Evolutionary conservation across 106 monocot species (phyloP), one percentile per base, ranked within the genome.

Genomic region (Ottelia alismoides): DNA sequence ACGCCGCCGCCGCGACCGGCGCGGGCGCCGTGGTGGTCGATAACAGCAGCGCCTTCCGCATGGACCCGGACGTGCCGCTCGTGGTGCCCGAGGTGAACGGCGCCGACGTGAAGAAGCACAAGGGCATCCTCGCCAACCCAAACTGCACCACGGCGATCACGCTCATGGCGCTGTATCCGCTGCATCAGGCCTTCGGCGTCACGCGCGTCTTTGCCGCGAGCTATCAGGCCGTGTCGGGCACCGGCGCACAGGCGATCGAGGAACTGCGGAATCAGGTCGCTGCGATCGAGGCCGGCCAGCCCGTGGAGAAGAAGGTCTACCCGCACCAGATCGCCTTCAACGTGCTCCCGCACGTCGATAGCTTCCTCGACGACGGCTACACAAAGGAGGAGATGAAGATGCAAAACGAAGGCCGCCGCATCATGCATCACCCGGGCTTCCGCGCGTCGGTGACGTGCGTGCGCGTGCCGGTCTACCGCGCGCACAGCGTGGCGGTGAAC

Each of bases 241-340:
- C 35, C 9, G 35, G 35, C 35, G 35, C 35, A 14, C 5, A 40
- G 14, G 35, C 35, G 9, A 40, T 40, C 9, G 35, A 5, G 9
- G 35, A 40, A 14, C 35, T 40, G 9, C 9, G 14, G 5, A 6
- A 5, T 14, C 35, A 40, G 14, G 35, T 14, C 35, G 9, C 9
- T 14, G 14, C 9, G 9, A 6, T 6, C 35, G 35, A 5, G 14
- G 14, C 5, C 9, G 35, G 35, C 35, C 9, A 40, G 35, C 35
- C 35, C 9, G 9, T 40, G 9, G 14, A 40, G 35, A 40, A 14
- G 35, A 14, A 40, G 14, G 35, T 40, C 9, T 40, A 6, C 35
- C 35, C 35, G 35, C 35, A 40, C 35, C 35, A 40, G 35, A 40
- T 40, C 35, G 35, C 35, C 35, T 40, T 40, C 35, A 40, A 40